Conservation (phyloP, 176 grass and related monocot species). For the Canna indica region DNA sequence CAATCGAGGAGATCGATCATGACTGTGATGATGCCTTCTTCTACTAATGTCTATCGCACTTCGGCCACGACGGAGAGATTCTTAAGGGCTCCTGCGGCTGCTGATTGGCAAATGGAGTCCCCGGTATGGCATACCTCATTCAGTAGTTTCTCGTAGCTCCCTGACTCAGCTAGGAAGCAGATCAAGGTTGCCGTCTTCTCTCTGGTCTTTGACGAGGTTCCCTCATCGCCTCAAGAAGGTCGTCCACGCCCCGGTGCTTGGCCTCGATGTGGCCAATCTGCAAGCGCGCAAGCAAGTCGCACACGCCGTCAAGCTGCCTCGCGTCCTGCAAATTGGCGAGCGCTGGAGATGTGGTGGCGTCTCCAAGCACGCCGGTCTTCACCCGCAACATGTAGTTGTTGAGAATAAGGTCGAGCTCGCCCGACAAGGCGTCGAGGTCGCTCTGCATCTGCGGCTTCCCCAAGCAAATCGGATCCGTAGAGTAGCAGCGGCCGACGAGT, state of each 20-base stretch:
- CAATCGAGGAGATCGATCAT: conserved; percentile 15
- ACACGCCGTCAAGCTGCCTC: neutral
- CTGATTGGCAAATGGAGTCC: conserved; percentile 9
- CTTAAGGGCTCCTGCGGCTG: neutral
- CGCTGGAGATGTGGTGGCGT: conserved; percentile 23
- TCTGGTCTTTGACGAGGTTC: neutral
- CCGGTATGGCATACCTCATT: conserved; percentile 2
- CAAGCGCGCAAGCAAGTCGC: conserved; percentile 12
- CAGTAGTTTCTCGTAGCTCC: conserved; percentile 8
- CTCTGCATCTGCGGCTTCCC: conserved; percentile 39
- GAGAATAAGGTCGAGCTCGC: conserved; percentile 82
- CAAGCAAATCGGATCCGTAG: neutral
- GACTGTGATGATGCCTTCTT: conserved; percentile 4
- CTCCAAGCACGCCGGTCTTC: conserved; percentile 76
- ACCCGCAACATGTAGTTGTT: conserved; percentile 60
- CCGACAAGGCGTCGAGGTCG: conserved; percentile 70
- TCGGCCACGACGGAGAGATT: conserved; percentile 7
- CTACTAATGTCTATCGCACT: neutral
- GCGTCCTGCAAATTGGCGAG: neutral
- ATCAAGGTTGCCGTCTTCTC: conserved; percentile 11
- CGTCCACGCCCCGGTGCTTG: conserved; percentile 10
- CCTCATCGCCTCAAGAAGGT: conserved; percentile 10
- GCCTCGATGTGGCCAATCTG: conserved; percentile 13
- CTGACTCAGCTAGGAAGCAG: conserved; percentile 2
- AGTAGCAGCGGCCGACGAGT: neutral